Conservation (phyloP, 139 green algal genomes). For the Zygnema circumcarinatum region DNA sequence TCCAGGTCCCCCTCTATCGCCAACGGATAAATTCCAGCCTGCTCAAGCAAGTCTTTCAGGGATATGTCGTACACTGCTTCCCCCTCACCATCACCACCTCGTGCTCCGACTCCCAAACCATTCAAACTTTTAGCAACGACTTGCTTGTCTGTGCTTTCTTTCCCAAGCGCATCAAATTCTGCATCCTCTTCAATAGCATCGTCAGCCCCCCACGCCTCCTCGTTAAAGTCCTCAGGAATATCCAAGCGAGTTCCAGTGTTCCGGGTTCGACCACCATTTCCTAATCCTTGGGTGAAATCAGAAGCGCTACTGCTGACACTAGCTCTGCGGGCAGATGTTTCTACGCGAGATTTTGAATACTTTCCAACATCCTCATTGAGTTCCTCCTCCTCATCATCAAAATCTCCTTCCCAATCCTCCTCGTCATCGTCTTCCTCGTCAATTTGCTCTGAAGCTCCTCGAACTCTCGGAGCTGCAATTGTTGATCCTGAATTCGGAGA, state of each 20-base stretch:
- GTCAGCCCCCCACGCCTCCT: background rate
- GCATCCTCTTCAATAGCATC: slow-evolving; percentile 14
- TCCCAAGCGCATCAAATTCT: background rate
- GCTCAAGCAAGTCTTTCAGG: slow-evolving; percentile 35
- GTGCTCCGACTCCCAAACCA: background rate
- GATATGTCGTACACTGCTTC: background rate
- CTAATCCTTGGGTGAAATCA: background rate
- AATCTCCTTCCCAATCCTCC: slow-evolving; percentile 22
- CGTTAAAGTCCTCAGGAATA: background rate
- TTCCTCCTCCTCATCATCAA: slow-evolving; percentile 35
- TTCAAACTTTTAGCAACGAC: background rate
- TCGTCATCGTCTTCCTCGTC: slow-evolving; percentile 38
- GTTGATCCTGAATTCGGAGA: slow-evolving; percentile 3
- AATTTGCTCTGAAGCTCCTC: background rate
- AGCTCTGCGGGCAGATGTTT: background rate
- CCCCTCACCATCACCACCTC: slow-evolving; percentile 36
- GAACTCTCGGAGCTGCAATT: background rate
- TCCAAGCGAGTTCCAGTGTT: background rate
- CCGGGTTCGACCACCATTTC: background rate
- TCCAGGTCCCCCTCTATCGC: slow-evolving; percentile 43
- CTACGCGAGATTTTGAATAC: slow-evolving; percentile 12
- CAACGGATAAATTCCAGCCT: slow-evolving; percentile 24
- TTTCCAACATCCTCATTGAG: slow-evolving; percentile 13
- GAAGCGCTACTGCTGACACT: background rate
- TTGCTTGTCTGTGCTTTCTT: background rate